Evolutionary conservation across 148 eudicot species (phyloP).

Genomic region (Pouteria glomerata): DNA sequence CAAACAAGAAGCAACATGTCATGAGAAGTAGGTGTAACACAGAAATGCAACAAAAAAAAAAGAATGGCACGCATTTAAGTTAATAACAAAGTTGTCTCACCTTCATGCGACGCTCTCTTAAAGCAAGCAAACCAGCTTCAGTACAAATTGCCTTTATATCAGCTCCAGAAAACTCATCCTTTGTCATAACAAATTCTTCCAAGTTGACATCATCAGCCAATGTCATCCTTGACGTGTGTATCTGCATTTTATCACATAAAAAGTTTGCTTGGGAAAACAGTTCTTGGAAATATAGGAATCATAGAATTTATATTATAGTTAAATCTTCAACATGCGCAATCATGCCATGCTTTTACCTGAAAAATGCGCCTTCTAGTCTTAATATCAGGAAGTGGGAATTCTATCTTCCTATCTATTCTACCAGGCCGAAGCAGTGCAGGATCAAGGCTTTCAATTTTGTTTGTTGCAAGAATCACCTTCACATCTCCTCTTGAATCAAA

Average conservation of each 20-base stretch:
- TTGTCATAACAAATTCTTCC: constrained; percentile 98
- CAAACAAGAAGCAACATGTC: background rate
- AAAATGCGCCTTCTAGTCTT: constrained; percentile 94
- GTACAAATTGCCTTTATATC: constrained; percentile 99
- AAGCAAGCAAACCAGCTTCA: constrained; percentile 94
- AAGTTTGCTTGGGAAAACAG: background rate
- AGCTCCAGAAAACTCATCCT: constrained; percentile 98
- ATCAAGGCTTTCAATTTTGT: constrained; percentile 86
- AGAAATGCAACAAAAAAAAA: background rate
- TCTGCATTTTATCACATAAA: constrained; percentile 32
- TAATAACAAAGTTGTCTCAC: constrained; percentile 24
- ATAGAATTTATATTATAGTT: background rate
- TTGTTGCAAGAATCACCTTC: constrained; percentile 93
- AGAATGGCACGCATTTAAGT: background rate
- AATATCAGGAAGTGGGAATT: constrained; percentile 95
- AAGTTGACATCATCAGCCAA: constrained; percentile 94
- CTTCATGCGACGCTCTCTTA: constrained; percentile 98
- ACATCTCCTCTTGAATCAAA: constrained; percentile 97
- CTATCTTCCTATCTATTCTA: constrained; percentile 90
- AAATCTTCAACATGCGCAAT: background rate
- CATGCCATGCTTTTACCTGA: constrained; percentile 33
- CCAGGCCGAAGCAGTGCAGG: constrained; percentile 98
- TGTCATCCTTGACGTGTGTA: constrained; percentile 94
- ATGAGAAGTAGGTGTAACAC: background rate
- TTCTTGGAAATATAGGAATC: background rate